phyloP scores from a whole-genome alignment of 306 rosid species.

The Cicer yamashitae region DNA sequence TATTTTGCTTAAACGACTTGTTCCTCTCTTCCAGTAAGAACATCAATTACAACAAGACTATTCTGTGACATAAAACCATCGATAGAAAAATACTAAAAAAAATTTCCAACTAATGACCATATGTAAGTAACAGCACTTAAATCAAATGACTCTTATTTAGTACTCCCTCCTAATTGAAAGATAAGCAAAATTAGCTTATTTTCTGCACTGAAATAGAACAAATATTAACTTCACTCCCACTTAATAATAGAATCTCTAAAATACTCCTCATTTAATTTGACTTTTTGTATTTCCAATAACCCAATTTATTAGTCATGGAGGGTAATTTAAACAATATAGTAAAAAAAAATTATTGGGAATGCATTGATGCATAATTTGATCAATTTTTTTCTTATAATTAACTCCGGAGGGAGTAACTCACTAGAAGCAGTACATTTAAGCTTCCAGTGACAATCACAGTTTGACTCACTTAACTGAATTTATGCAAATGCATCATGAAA shows the following conservation, averaged over 20 bases:
- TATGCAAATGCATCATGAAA: conserved; percentile 9
- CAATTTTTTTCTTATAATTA: no score
- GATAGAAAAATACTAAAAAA: conserved; percentile 16
- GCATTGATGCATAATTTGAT: no score
- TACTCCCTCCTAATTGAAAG: no score
- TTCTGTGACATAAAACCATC: background rate
- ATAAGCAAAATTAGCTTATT: no score
- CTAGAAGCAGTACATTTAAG: conserved; percentile 13
- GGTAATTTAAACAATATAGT: no score
- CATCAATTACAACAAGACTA: background rate
- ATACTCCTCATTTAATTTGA: no score
- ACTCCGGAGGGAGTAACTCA: background rate
- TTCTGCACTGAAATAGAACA: no score
- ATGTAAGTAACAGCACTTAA: conserved; percentile 22
- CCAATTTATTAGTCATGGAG: no score
- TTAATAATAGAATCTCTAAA: no score
- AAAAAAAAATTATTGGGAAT: no score
- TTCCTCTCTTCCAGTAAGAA: background rate
- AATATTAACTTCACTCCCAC: no score
- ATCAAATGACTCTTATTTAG: conserved; percentile 16
- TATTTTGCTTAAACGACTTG: background rate
- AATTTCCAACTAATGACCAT: conserved; percentile 6
- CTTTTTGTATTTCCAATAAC: no score
- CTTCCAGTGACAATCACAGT: conserved; percentile 4
- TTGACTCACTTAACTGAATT: conserved; percentile 19